A percentile compares a stretch with the other conserved stretches of the same genome.
Conservation (phyloP, 164 flowering plant species). For the Cinnamomum micranthum region DNA sequence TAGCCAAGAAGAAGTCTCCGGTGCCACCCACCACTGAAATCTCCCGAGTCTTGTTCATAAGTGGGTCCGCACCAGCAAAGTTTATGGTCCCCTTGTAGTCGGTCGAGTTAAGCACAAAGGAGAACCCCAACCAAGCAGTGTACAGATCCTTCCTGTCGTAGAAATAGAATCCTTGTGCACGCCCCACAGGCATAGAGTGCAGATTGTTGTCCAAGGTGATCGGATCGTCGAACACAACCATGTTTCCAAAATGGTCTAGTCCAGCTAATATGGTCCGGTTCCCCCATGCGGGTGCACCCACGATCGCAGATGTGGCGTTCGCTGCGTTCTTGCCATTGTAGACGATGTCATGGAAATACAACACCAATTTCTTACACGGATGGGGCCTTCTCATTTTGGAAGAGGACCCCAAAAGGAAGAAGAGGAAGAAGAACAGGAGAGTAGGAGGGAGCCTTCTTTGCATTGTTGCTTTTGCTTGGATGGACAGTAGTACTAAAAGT, state of each 20-base stretch:
- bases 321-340: conserved; percentile 57
- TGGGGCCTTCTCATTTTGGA: neutral
- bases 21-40: conserved; percentile 73
- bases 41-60: conserved; percentile 68
- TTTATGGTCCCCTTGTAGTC: conserved; percentile 49
- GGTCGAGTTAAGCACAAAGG: conserved; percentile 57
- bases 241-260: conserved; percentile 48
- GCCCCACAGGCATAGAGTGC: conserved; percentile 50
- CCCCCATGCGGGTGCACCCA: conserved; percentile 54
- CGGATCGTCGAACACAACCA: conserved; percentile 76
- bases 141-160: conserved; percentile 51
- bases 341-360: conserved; percentile 66
- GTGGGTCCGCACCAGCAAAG: conserved; percentile 60
- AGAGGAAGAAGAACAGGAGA: too few relatives aligned
- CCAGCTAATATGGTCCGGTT: conserved; percentile 48
- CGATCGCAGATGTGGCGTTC: conserved; percentile 67
- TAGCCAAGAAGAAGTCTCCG: conserved; percentile 76
- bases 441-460: too few relatives aligned
- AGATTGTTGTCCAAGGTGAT: conserved; percentile 61
- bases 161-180: conserved; percentile 75
- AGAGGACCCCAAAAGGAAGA: too few relatives aligned
- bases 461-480: too few relatives aligned
- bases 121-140: conserved; percentile 58
- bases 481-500: too few relatives aligned
- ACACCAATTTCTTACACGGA: conserved; percentile 50